These are phyloP conservation scores for Xylaria sp. DNA, from an alignment of 2,329 filamentous ascomycete genomes.

Conservation along the genomic window DNA sequence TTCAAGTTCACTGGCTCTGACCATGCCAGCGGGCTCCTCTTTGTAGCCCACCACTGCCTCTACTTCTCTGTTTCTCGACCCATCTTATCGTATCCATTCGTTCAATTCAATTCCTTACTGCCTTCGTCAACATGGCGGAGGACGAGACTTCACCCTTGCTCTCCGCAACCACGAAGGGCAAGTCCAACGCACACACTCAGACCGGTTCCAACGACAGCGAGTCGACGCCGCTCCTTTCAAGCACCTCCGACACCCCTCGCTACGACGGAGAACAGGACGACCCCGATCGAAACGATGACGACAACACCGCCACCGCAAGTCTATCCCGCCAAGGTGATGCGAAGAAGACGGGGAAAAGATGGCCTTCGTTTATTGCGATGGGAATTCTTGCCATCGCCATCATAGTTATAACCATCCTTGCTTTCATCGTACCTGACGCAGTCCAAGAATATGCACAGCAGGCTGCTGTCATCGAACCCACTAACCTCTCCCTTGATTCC, in stretches of 20 bases:
- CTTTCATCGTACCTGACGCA: constrained; percentile 78
- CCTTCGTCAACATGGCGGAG: constrained; percentile 43
- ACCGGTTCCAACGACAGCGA: constrained; percentile 46
- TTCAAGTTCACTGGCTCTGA: constrained; percentile 2
- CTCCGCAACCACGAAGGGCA: constrained; percentile 37
- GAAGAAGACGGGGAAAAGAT: constrained; percentile 55
- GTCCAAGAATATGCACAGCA: constrained; percentile 86
- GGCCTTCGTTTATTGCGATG: constrained; percentile 80
- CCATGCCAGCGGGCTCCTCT: constrained; percentile 7
- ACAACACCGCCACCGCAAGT: constrained; percentile 37
- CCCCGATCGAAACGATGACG: constrained; percentile 35
- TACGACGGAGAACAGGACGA: constrained; percentile 45
- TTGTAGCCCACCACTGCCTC: constrained; percentile 5
- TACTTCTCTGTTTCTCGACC: constrained; percentile 5
- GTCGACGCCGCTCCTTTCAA: constrained; percentile 55
- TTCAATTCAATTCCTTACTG: neutral
- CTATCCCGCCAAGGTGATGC: constrained; percentile 34
- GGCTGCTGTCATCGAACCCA: constrained; percentile 80
- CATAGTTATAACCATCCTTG: constrained; percentile 72
- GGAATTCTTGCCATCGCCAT: constrained; percentile 63
- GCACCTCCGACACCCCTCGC: constrained; percentile 40
- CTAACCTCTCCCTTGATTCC: constrained; percentile 80
- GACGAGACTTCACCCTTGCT: constrained; percentile 51
- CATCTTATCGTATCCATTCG: constrained; percentile 3
- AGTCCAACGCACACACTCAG: constrained; percentile 24